Conservation (phyloP, 805 yeast species). For the Suhomyces faveliae region DNA sequence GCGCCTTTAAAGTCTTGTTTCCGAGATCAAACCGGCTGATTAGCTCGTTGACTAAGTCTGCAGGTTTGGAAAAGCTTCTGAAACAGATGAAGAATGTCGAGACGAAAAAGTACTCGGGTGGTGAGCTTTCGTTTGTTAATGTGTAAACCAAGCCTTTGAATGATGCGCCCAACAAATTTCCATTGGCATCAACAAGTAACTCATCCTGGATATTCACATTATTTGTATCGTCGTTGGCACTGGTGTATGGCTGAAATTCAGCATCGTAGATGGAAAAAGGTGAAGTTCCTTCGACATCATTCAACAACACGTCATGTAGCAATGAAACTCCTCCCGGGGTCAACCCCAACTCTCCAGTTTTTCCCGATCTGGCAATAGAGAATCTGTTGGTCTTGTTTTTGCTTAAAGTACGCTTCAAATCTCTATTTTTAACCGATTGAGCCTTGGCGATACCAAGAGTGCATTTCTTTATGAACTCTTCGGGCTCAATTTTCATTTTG, state of each 20-base stretch:
- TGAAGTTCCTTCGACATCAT: conserved; percentile 26
- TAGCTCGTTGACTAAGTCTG: conserved; percentile 65
- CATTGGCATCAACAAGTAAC: conserved; percentile 49
- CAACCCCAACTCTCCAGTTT: conserved; percentile 47
- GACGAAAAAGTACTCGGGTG: conserved; percentile 65
- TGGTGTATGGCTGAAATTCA: conserved; percentile 37
- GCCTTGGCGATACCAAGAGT: conserved; percentile 57
- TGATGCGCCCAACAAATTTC: conserved; percentile 64
- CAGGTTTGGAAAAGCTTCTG: conserved; percentile 65
- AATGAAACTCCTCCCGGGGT: conserved; percentile 49
- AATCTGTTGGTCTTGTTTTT: conserved; percentile 36
- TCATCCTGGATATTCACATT: conserved; percentile 38
- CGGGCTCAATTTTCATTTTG: conserved; percentile 55
- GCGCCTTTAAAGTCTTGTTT: conserved; percentile 21
- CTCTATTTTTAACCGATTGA: conserved; percentile 23
- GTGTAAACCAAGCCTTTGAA: conserved; percentile 65
- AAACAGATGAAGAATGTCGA: conserved; percentile 78
- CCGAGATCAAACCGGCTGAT: conserved; percentile 62
- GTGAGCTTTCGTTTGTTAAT: conserved; percentile 61
- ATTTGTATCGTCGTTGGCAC: conserved; percentile 12
- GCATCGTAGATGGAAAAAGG: conserved; percentile 34
- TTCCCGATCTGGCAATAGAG: conserved; percentile 52
- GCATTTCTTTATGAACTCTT: conserved; percentile 58
- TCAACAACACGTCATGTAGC: conserved; percentile 32
- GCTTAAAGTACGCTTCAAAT: conserved; percentile 22